phyloP scores from a whole-genome alignment of 1,284 basidiomycete genomes.

The Cutaneotrichosporon sp. region DNA sequence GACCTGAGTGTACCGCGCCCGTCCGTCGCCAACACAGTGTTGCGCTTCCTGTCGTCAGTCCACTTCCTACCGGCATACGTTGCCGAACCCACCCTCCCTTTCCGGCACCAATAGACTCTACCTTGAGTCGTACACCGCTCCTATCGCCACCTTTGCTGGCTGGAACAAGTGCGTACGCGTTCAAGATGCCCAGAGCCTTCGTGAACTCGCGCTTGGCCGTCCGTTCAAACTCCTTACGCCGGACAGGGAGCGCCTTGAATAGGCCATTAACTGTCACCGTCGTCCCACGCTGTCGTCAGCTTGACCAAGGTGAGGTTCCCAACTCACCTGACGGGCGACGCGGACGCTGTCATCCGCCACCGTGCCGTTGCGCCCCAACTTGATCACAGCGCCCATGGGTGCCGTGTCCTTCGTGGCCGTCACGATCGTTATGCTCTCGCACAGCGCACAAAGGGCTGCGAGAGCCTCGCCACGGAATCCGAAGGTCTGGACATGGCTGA shows the following conservation, averaged over 20 bases:
- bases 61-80: background rate
- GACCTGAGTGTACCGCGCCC: slow-evolving; percentile 63
- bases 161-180: slow-evolving; percentile 87
- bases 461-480: slow-evolving; percentile 97
- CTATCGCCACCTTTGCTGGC: slow-evolving; percentile 32
- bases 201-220: slow-evolving; percentile 87
- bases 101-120: slow-evolving; percentile 58
- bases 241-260: slow-evolving; percentile 81
- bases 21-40: slow-evolving; percentile 70
- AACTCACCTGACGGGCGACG: slow-evolving; percentile 69
- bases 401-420: slow-evolving; percentile 70
- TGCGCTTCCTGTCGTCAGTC: slow-evolving; percentile 61
- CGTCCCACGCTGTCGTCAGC: slow-evolving; percentile 69
- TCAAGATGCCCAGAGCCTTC: slow-evolving; percentile 76
- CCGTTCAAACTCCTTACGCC: slow-evolving; percentile 86
- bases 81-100: slow-evolving; percentile 64
- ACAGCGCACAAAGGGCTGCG: slow-evolving; percentile 84
- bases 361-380: slow-evolving; percentile 66
- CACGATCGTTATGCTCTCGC: slow-evolving; percentile 66
- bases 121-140: slow-evolving; percentile 67
- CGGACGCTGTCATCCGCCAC: slow-evolving; percentile 59
- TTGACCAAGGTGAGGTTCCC: background rate
- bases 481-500: slow-evolving; percentile 76
- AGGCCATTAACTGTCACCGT: slow-evolving; percentile 73
- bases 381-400: slow-evolving; percentile 74